Percentiles rank a stretch among this genome's conserved stretches.
Conservation (phyloP, 495 filamentous ascomycete genomes). For the Xylaria cubensis region DNA sequence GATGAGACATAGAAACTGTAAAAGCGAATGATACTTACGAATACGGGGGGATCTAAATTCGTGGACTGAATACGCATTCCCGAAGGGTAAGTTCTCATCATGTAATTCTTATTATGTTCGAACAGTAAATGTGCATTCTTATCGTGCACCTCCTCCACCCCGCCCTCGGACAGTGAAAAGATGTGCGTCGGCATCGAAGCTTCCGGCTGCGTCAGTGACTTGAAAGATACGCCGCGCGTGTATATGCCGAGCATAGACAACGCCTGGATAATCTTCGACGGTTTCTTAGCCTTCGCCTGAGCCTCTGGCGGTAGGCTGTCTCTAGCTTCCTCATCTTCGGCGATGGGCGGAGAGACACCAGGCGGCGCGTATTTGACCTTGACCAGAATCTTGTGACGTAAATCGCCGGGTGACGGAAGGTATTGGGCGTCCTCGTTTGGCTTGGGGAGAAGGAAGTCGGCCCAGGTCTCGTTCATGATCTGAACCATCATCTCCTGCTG, state of each 20-base stretch:
- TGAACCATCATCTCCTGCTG: slow-evolving; percentile 90
- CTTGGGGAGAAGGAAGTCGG: slow-evolving; percentile 68
- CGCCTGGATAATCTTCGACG: slow-evolving; percentile 75
- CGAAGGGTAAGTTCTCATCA: slow-evolving; percentile 91
- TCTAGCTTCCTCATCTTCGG: slow-evolving; percentile 32
- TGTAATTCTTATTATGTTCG: slow-evolving; percentile 77
- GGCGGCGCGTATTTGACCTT: slow-evolving; percentile 81
- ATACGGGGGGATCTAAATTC: slow-evolving; percentile 81
- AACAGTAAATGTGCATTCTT: slow-evolving; percentile 68
- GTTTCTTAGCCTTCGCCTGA: slow-evolving; percentile 43
- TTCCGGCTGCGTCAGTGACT: slow-evolving; percentile 64
- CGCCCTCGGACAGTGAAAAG: slow-evolving; percentile 84
- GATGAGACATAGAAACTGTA: not conserved
- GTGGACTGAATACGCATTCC: slow-evolving; percentile 82
- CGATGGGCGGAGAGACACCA: slow-evolving; percentile 39
- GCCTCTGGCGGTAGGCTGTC: slow-evolving; percentile 29
- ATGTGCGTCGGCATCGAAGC: slow-evolving; percentile 80
- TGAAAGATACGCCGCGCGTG: slow-evolving; percentile 81
- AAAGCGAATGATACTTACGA: slow-evolving; percentile 40
- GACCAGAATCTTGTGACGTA: slow-evolving; percentile 82
- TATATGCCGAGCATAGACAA: slow-evolving; percentile 82
- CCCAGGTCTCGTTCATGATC: slow-evolving; percentile 85
- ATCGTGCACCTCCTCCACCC: slow-evolving; percentile 73
- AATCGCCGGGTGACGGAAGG: slow-evolving; percentile 69
- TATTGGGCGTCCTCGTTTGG: slow-evolving; percentile 53